Evolutionary conservation across 192 early-diverging fungal species (phyloP).

Genomic region (Gamsiella multidivaricata): DNA sequence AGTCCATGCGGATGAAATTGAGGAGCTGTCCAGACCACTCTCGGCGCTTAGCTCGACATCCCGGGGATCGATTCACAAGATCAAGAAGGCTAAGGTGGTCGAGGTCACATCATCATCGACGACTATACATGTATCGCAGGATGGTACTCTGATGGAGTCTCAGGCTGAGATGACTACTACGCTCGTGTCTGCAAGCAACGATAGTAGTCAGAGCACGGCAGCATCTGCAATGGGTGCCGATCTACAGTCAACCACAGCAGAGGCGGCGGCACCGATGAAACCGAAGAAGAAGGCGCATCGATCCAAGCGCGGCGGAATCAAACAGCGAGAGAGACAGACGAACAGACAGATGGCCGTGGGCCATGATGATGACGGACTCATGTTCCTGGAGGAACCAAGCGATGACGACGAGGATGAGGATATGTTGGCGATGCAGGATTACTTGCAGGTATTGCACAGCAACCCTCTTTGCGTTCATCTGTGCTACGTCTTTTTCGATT

Average conservation of each 20-base stretch:
- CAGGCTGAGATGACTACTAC: not conserved
- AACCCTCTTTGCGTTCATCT: not conserved
- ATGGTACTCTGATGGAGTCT: slow-evolving; percentile 3
- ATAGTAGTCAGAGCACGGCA: not conserved
- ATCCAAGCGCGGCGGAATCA: slow-evolving; percentile 45
- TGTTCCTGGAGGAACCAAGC: slow-evolving; percentile 28
- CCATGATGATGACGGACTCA: slow-evolving; percentile 48
- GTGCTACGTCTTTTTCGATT: not conserved
- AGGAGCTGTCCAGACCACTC: slow-evolving; percentile 3
- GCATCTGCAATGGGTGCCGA: not conserved
- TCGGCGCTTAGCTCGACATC: slow-evolving; percentile 1
- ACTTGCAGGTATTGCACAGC: slow-evolving; percentile 22
- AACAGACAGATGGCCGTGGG: slow-evolving; percentile 34
- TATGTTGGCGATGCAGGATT: slow-evolving; percentile 26
- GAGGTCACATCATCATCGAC: not conserved
- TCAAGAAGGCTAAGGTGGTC: not conserved
- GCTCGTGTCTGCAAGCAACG: not conserved
- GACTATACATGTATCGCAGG: not conserved
- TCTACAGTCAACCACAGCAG: not conserved
- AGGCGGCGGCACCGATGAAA: too few relatives aligned
- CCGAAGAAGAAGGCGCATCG: slow-evolving; percentile 52
- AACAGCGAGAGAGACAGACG: slow-evolving; percentile 32
- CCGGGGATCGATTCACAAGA: not conserved
- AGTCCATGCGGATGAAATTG: slow-evolving; percentile 40
- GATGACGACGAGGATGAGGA: slow-evolving; percentile 54